Conservation (phyloP, 163 green algal genomes). For the Botryococcus braunii region DNA sequence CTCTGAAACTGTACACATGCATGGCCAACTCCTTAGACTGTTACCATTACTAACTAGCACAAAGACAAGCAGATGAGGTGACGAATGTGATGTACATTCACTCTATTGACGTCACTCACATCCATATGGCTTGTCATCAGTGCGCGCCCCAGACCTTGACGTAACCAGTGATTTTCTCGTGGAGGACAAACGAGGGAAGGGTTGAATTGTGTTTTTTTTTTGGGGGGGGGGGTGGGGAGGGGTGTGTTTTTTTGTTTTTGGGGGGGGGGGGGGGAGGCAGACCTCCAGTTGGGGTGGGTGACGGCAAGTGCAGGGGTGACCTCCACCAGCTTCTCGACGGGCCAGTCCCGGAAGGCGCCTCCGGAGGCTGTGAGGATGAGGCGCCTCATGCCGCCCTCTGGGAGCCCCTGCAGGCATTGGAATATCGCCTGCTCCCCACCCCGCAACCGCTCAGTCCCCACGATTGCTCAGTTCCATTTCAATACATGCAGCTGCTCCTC, state of each 20-base stretch:
- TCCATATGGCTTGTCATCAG: too few relatives aligned
- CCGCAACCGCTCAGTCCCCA: neutral
- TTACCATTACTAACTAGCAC: neutral
- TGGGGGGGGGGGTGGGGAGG: too few relatives aligned
- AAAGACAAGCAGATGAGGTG: too few relatives aligned
- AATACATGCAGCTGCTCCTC: too few relatives aligned
- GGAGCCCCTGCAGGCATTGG: slow-evolving; percentile 88
- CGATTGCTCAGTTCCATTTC: too few relatives aligned
- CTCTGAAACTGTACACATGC: neutral
- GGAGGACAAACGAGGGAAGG: too few relatives aligned
- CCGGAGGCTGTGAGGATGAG: slow-evolving; percentile 97
- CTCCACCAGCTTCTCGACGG: slow-evolving; percentile 79
- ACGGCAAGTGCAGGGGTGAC: slow-evolving; percentile 77
- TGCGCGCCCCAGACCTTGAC: too few relatives aligned
- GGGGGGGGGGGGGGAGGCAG: neutral
- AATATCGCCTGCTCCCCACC: slow-evolving; percentile 71
- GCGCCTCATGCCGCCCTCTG: slow-evolving; percentile 82
- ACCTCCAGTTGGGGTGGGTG: slow-evolving; percentile 88
- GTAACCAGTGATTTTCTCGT: too few relatives aligned
- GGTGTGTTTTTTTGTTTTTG: too few relatives aligned
- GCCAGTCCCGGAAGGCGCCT: slow-evolving; percentile 93
- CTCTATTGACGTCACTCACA: too few relatives aligned
- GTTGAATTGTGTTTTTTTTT: too few relatives aligned
- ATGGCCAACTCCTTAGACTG: neutral
- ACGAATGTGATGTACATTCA: too few relatives aligned